phyloP scores from a whole-genome alignment of 2,329 filamentous ascomycete species.

The Blastomyces silverae region DNA sequence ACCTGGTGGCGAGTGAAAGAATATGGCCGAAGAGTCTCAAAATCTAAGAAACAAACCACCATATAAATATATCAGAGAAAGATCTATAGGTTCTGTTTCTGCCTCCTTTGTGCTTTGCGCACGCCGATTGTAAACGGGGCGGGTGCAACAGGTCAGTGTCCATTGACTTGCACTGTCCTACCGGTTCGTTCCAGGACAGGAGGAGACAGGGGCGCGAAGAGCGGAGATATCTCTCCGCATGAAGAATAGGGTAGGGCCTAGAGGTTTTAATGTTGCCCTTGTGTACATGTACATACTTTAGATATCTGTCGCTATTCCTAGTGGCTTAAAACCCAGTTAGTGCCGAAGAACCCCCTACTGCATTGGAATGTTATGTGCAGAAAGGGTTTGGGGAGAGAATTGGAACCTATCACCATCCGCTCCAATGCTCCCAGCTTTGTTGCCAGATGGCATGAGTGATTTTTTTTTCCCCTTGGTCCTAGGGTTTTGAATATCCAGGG shows the following conservation, averaged over 20 bases:
- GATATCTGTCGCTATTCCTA: neutral
- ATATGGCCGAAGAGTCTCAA: neutral
- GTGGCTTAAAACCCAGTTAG: neutral
- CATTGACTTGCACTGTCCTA: neutral
- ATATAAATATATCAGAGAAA: neutral
- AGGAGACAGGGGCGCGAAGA: neutral
- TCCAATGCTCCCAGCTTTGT: neutral
- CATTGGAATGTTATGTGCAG: neutral
- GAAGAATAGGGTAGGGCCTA: neutral
- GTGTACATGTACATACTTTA: conserved; percentile 4
- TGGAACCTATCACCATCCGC: neutral
- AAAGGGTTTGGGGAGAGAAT: neutral
- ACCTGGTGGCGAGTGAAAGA: neutral
- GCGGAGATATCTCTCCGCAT: neutral
- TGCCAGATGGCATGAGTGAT: neutral
- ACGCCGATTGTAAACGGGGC: neutral
- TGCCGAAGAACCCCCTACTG: neutral
- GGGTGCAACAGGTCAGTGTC: conserved; percentile 1
- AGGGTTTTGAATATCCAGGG: neutral
- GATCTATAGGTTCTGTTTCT: neutral
- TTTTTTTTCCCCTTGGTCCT: too few species aligned
- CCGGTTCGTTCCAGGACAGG: neutral
- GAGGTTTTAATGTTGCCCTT: neutral
- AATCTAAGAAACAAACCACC: neutral
- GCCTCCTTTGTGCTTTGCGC: neutral